Percentiles rank a stretch among this genome's conserved stretches.
phyloP scores from a whole-genome alignment of 257 asterid genomes.

The Solanum virginianum region DNA sequence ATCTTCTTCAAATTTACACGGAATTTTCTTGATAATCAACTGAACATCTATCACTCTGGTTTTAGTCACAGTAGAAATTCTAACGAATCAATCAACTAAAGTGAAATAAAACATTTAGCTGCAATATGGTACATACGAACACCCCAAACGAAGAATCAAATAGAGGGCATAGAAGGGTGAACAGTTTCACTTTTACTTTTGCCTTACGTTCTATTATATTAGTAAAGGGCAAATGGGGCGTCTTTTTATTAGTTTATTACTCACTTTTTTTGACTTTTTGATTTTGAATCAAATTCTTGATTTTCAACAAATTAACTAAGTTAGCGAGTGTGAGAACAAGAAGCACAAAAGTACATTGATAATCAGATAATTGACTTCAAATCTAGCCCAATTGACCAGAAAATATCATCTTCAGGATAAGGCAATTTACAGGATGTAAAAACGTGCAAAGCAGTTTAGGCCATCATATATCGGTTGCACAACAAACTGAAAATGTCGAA shows the following conservation, averaged over 20 bases:
- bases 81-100: not conserved
- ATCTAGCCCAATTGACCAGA: not conserved
- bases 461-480: not conserved
- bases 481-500: not conserved
- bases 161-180: too few relatives aligned
- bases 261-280: too few relatives aligned
- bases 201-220: too few relatives aligned
- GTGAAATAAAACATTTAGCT: not conserved
- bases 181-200: too few relatives aligned
- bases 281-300: too few relatives aligned
- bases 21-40: not conserved
- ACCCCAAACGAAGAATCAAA: not conserved
- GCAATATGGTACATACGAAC: not conserved
- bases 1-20: not conserved
- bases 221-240: too few relatives aligned
- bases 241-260: too few relatives aligned
- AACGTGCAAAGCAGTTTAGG: not conserved
- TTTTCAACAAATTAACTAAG: too few relatives aligned
- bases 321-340: too few relatives aligned
- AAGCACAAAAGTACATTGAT: not conserved
- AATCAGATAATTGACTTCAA: not conserved
- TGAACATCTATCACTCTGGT: not conserved
- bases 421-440: not conserved
- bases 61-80: not conserved
- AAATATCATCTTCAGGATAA: not conserved